Evolutionary conservation across 352 stramenopile species (phyloP).

Genomic region (Pythium guiyangense): DNA sequence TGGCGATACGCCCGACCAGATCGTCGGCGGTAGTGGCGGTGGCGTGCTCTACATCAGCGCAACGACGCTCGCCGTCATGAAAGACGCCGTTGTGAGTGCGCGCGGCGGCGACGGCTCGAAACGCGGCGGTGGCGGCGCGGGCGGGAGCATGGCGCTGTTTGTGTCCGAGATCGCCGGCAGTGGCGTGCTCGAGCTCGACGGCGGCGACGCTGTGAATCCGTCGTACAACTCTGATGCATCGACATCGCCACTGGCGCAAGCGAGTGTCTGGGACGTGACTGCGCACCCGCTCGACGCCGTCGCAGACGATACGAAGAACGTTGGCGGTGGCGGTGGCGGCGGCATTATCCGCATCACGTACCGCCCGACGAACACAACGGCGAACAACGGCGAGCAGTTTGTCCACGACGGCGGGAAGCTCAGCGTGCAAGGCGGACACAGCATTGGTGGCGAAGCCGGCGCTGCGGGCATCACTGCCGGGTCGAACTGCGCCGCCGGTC

Average conservation of each 20-base stretch:
- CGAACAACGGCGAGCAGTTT: slow-evolving; percentile 49
- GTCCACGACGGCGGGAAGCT: slow-evolving; percentile 49
- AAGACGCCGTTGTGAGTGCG: slow-evolving; percentile 39
- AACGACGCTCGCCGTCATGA: slow-evolving; percentile 40
- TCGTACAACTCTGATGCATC: slow-evolving; percentile 4
- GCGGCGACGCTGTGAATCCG: slow-evolving; percentile 32
- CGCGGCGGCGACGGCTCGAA: slow-evolving; percentile 47
- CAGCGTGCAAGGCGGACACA: slow-evolving; percentile 36
- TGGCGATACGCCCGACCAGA: slow-evolving; percentile 38
- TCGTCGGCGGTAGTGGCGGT: slow-evolving; percentile 64
- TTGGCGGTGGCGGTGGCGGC: slow-evolving; percentile 55
- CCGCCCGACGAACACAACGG: slow-evolving; percentile 16
- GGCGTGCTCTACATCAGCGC: slow-evolving; percentile 68
- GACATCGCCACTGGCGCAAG: background rate
- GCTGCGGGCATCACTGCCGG: slow-evolving; percentile 40
- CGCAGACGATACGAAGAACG: slow-evolving; percentile 20
- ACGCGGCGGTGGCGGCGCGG: slow-evolving; percentile 66
- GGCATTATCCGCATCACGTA: slow-evolving; percentile 62
- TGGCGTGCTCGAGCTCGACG: slow-evolving; percentile 51
- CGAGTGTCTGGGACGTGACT: slow-evolving; percentile 26
- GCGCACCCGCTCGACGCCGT: slow-evolving; percentile 8
- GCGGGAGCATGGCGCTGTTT: slow-evolving; percentile 58
- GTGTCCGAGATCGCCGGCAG: slow-evolving; percentile 52
- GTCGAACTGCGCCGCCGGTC: slow-evolving; percentile 56
- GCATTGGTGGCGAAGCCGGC: slow-evolving; percentile 50